These are phyloP conservation scores for Beta lomatogona DNA, from an alignment of 179 eudicot genomes.

Conservation along the genomic window DNA sequence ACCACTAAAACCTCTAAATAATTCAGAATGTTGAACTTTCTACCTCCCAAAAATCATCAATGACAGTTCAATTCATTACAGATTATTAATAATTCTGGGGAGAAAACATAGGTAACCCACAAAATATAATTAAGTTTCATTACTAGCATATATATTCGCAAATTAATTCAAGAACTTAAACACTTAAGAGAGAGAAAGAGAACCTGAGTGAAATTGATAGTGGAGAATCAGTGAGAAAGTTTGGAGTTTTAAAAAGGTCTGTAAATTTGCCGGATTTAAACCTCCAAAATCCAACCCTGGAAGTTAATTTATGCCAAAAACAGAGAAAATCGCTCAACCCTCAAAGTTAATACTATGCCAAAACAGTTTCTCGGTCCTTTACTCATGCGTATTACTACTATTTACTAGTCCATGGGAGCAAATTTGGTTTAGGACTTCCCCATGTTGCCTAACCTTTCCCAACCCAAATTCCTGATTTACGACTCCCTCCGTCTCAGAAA, in stretches of 20 bases:
- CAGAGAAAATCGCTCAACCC: too few relatives aligned
- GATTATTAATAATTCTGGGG: neutral
- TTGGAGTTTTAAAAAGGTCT: neutral
- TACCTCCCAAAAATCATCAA: neutral
- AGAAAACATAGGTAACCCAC: neutral
- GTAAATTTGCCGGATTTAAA: neutral
- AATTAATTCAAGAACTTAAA: neutral
- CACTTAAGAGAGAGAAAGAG: neutral
- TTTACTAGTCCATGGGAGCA: too few relatives aligned
- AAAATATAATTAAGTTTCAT: neutral
- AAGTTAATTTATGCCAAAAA: neutral
- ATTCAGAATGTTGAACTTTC: neutral
- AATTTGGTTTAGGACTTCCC: too few relatives aligned
- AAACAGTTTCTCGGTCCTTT: too few relatives aligned
- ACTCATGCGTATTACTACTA: too few relatives aligned
- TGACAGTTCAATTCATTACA: neutral
- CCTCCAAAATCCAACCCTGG: neutral
- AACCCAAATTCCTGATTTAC: too few relatives aligned
- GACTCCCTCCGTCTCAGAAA: too few relatives aligned
- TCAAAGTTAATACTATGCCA: too few relatives aligned
- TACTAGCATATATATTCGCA: too few relatives aligned
- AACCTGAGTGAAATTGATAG: slow-evolving; percentile 28
- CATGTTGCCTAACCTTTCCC: too few relatives aligned
- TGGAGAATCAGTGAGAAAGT: neutral
- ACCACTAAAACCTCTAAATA: neutral